Evolutionary conservation across 2,329 filamentous ascomycete genomes (phyloP).

Genomic region (Neocucurbitaria cava): DNA sequence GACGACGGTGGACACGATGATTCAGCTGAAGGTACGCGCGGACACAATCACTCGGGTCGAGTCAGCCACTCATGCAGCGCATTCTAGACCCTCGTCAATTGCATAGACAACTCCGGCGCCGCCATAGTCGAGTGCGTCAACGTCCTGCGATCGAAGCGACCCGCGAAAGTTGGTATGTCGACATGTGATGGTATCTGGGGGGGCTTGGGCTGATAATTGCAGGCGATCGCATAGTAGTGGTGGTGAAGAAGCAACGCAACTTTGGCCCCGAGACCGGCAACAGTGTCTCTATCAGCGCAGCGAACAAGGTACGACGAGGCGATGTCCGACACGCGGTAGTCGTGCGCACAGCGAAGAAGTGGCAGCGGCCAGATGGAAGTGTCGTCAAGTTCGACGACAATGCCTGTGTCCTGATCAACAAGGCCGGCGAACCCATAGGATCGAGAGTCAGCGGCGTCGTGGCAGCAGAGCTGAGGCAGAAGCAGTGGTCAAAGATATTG

Average conservation of each 20-base stretch:
- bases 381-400: conserved; percentile 97
- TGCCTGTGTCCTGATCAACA: conserved; percentile 96
- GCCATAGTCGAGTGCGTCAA: conserved; percentile 96
- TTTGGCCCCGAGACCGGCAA: conserved; percentile 75
- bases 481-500: conserved; percentile 98
- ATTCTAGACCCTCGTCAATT: conserved; percentile 87
- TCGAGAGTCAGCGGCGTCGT: conserved; percentile 79
- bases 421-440: conserved; percentile 93
- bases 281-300: conserved; percentile 73
- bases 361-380: conserved; percentile 85
- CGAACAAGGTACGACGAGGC: conserved; percentile 93
- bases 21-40: conserved; percentile 48
- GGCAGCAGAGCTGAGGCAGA: conserved; percentile 84
- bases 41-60: background rate
- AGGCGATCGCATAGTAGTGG: conserved; percentile 97
- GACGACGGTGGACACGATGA: conserved; percentile 36
- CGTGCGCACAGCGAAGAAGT: conserved; percentile 87
- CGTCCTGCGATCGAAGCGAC: conserved; percentile 87
- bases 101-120: conserved; percentile 99
- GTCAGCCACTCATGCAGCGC: conserved; percentile 61
- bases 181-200: background rate
- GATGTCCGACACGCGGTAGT: conserved; percentile 97
- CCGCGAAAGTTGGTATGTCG: conserved; percentile 82
- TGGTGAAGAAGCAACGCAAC: conserved; percentile 93
- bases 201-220: conserved; percentile 19